Evolutionary conservation across 208 protist species (phyloP).

Genomic region (Zelonia costaricensis): DNA sequence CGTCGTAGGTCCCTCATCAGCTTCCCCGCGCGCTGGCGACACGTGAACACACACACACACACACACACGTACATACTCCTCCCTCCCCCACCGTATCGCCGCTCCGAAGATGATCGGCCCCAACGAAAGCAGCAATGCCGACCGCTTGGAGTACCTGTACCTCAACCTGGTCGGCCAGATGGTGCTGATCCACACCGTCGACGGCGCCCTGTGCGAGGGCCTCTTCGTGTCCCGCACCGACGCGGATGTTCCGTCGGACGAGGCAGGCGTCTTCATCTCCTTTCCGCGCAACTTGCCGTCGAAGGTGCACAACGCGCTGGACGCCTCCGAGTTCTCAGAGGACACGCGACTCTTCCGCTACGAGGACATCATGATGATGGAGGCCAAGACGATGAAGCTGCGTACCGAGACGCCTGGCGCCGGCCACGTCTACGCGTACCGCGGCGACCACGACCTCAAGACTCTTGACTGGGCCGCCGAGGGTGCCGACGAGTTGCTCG

Average conservation of each 20-base stretch:
- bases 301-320: constrained; percentile 44
- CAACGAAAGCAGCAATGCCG: constrained; percentile 67
- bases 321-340: constrained; percentile 37
- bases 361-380: constrained; percentile 79
- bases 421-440: constrained; percentile 39
- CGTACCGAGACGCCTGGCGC: constrained; percentile 72
- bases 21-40: not conserved
- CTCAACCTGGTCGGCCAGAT: constrained; percentile 88
- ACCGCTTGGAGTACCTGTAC: constrained; percentile 88
- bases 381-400: constrained; percentile 60
- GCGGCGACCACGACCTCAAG: constrained; percentile 61
- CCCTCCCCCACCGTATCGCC: too few relatives aligned
- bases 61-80: not conserved
- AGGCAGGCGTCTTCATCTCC: constrained; percentile 64
- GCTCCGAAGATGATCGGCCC: constrained; percentile 35
- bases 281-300: constrained; percentile 60
- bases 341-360: constrained; percentile 59
- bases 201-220: constrained; percentile 75
- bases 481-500: constrained; percentile 61
- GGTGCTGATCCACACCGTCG: constrained; percentile 74
- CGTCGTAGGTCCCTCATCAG: too few relatives aligned
- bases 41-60: not conserved
- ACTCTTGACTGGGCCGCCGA: constrained; percentile 75
- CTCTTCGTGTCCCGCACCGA: constrained; percentile 87
- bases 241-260: constrained; percentile 48